Evolutionary conservation across 2,329 filamentous ascomycete species (phyloP).

Genomic region (Leptodontidium sp.): DNA sequence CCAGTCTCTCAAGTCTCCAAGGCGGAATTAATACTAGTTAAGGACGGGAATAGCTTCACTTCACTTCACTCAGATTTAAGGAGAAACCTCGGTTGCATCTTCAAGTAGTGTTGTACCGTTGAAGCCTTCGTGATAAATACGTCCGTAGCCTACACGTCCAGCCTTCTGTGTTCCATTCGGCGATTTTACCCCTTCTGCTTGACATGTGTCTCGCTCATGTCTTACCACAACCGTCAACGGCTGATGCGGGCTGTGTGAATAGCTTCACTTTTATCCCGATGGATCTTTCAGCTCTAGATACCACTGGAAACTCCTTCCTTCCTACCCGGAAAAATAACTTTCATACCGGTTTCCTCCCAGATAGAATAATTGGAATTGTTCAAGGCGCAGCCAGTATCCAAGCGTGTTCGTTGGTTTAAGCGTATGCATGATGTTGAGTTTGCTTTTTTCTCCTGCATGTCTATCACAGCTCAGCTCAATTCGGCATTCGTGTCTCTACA

Average conservation of each 20-base stretch:
- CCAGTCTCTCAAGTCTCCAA: no score
- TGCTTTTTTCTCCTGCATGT: not conserved
- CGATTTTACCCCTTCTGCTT: not conserved
- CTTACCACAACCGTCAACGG: not conserved
- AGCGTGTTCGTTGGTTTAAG: not conserved
- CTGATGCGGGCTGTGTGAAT: conserved; percentile 2
- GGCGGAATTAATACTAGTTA: no score
- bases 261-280: not conserved
- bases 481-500: not conserved
- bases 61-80: not conserved
- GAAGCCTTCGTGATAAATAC: no score
- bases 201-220: not conserved
- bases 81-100: no score
- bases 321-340: no score
- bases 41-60: not conserved
- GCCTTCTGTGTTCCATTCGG: conserved; percentile 6
- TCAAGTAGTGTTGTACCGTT: no score
- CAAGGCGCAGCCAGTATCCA: not conserved
- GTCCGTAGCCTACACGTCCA: not conserved
- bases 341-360: no score
- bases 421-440: conserved; percentile 6
- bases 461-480: not conserved
- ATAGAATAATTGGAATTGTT: no score
- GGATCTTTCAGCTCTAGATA: not conserved
- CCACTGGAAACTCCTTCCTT: no score